Percentiles rank a stretch among this genome's conserved stretches.
These are phyloP conservation scores for Phytophthora multivora DNA, from an alignment of 352 stramenopile genomes.

Conservation along the genomic window DNA sequence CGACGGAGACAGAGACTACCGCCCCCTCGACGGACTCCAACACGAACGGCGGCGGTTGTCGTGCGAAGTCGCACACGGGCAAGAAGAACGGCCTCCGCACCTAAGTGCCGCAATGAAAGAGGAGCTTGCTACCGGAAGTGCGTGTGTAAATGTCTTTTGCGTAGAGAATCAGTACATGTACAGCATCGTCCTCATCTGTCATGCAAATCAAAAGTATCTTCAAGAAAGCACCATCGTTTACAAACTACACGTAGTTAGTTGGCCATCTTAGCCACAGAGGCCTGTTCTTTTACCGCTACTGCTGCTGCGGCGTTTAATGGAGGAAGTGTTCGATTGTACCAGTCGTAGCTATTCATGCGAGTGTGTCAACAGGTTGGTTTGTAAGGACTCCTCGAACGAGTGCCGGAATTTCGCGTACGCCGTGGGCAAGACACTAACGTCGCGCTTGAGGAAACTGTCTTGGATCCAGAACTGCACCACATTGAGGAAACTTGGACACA, in stretches of 20 bases:
- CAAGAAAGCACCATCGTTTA: background rate
- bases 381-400: slow-evolving; percentile 69
- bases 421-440: slow-evolving; percentile 61
- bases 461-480: slow-evolving; percentile 89
- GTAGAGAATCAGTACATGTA: slow-evolving; percentile 6
- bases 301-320: no score
- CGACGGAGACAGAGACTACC: slow-evolving; percentile 2
- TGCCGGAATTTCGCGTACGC: slow-evolving; percentile 69
- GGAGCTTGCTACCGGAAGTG: background rate
- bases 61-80: slow-evolving; percentile 6
- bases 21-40: slow-evolving; percentile 12
- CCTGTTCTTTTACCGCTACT: slow-evolving; percentile 1
- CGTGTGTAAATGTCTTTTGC: slow-evolving; percentile 2
- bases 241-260: no score
- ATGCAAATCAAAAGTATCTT: background rate
- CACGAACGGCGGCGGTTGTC: slow-evolving; percentile 16
- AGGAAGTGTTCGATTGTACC: no score
- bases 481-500: slow-evolving; percentile 86
- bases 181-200: background rate
- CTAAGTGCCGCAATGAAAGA: background rate
- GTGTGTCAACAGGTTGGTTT: slow-evolving; percentile 60
- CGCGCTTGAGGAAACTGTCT: slow-evolving; percentile 83
- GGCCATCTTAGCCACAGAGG: no score
- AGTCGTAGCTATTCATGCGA: slow-evolving; percentile 21
- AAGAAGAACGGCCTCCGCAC: background rate